Evolutionary conservation across 345 rosid genomes (phyloP).

Genomic region (Moricandia moricandioides): DNA sequence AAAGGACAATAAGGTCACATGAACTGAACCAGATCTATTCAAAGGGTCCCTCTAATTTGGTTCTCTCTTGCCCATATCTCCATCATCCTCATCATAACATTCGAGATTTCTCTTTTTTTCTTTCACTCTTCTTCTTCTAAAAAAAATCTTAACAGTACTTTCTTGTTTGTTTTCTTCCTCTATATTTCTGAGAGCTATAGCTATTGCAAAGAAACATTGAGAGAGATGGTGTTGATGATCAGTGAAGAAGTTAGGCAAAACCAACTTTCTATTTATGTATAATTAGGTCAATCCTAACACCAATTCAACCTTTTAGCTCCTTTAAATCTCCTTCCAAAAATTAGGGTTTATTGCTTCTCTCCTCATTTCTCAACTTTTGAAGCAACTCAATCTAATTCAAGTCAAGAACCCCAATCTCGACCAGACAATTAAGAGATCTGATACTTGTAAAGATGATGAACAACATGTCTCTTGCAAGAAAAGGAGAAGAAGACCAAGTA

Average conservation of each 20-base stretch:
- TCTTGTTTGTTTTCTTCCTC: not conserved
- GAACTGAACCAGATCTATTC: constrained; percentile 74
- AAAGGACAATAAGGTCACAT: constrained; percentile 80
- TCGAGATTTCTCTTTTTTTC: constrained; percentile 19
- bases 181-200: constrained; percentile 8
- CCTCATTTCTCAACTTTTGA: not conserved
- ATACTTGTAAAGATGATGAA: constrained; percentile 30
- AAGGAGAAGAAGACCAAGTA: constrained; percentile 18
- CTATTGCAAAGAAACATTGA: constrained; percentile 3
- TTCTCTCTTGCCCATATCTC: constrained; percentile 38
- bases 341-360: constrained; percentile 31
- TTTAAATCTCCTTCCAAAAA: constrained; percentile 12
- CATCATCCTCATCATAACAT: constrained; percentile 34
- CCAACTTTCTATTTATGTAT: constrained; percentile 31
- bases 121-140: constrained; percentile 9
- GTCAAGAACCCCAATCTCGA: not conserved
- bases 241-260: constrained; percentile 34
- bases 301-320: constrained; percentile 11
- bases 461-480: constrained; percentile 51
- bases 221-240: constrained; percentile 20
- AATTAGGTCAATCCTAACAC: constrained; percentile 42
- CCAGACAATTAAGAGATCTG: constrained; percentile 19
- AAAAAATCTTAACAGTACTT: constrained; percentile 19
- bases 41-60: constrained; percentile 59
- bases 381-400: constrained; percentile 25